Evolutionary conservation across 1,284 basidiomycete species (phyloP).

Genomic region (Microbotryum lychnidis-dioicae): DNA sequence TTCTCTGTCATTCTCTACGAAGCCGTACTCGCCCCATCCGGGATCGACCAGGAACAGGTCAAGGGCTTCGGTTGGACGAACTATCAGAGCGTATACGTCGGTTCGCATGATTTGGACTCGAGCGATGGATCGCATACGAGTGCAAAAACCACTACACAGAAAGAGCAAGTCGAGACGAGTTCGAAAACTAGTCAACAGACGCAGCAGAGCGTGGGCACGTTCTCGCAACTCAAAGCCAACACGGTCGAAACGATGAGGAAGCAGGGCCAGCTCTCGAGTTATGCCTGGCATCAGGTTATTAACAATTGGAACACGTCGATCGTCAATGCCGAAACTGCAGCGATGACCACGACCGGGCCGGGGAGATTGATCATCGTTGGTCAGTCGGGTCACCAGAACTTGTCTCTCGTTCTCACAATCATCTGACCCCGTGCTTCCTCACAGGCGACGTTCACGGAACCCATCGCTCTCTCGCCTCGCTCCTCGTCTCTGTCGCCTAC

Average conservation of each 20-base stretch:
- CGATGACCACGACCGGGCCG: background rate
- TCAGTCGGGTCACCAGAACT: background rate
- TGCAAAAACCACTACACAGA: background rate
- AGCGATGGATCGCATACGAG: background rate
- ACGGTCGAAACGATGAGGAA: background rate
- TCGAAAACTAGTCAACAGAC: background rate
- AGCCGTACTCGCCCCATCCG: background rate
- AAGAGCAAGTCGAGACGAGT: background rate
- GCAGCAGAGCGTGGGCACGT: background rate
- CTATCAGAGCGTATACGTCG: background rate
- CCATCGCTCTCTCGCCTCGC: slow-evolving; percentile 48
- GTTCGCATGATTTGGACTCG: background rate
- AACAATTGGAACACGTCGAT: slow-evolving; percentile 2
- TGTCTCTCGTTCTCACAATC: background rate
- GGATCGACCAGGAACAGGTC: background rate
- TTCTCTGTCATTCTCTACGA: background rate
- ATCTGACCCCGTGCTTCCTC: slow-evolving; percentile 37
- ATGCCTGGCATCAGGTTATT: slow-evolving; percentile 25
- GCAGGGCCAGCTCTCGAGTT: slow-evolving; percentile 15
- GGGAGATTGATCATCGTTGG: slow-evolving; percentile 32
- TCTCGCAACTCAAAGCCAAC: background rate
- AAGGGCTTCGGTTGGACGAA: background rate
- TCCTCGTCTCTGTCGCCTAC: slow-evolving; percentile 53
- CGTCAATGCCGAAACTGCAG: slow-evolving; percentile 4
- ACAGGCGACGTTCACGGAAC: slow-evolving; percentile 77